Base-by-base conservation (phyloP, 2,329 filamentous ascomycete genomes). In the Pseudocercospora musae region DNA sequence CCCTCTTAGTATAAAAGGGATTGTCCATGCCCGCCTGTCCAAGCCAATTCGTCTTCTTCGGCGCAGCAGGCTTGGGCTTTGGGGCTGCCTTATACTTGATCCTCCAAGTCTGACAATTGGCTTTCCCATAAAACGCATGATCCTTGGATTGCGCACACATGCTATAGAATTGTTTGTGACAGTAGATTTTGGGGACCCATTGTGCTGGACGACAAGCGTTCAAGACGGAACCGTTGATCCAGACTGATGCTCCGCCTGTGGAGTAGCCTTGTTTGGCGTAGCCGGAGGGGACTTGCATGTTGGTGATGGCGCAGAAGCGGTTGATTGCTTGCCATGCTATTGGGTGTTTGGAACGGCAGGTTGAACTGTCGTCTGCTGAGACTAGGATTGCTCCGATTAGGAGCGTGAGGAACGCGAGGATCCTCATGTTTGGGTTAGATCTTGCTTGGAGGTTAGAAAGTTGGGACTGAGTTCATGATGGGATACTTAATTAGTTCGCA, bases 291-390 rank as follows among this genome's bases (percentile, higher is more conserved):
- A 56, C 13, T 8, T 23, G 15, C 18, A 56, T 4, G 53, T 42
- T 56, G 20, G 18, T 21, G 18, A 56, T 42, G 31, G 53, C 53
- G 33, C 53, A 56, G 53, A 56, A 56, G 18, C 53, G 53, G 33
- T 56, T 56, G 33, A 56, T 56, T n/a, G 53, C 53, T 5, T 25
- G 15, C 31, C 37, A 56, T 3, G 37, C 53, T 0, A 42, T 20
- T 10, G 53, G 53, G 27, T 56, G 53, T 29, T 56, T 40, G 9
- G 29, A 15, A 10, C 25, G 18, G 31, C 53, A 56, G 33, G 37
- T 44, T 29, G 21, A 31, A 21, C 37, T 56, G 53, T 56, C 37
- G 20, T 40, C 53, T 15, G 53, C 53, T 42, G 53, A 31, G 18
- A 44, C 53, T 15, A 40, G n/a, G 20, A 56, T 4, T 6, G 53